Evolutionary conservation across 129 eudicot genomes (phyloP), one percentile per base, ranked within the genome.

Genomic region (Flaveria ramosissima): DNA sequence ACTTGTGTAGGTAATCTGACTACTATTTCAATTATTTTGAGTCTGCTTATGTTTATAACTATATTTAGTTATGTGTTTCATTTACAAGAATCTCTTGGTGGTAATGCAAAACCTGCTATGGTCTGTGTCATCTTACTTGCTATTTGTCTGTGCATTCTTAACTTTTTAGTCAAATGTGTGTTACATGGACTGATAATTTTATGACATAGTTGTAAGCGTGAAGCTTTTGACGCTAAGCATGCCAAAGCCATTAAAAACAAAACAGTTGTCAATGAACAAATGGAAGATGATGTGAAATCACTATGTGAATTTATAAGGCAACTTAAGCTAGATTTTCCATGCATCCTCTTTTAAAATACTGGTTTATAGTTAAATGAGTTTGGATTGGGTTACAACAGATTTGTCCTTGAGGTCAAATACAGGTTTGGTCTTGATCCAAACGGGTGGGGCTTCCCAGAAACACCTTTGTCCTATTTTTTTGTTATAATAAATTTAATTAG

Each of bases 21-120:
- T 46, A 8, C 41, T 41, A 6, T 73, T 52, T 7, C 39, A 26
- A 6, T 3, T 64, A n/a, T 59, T 21, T 48, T 26, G 14, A 53
- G 4, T 19, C 60, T 51, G 27, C 14, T 15, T 15, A 11, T 47
- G 48, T 13, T 5, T 71, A 46, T 32, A 15, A 19, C 13, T 43
- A 9, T 15, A 26, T 26, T 26, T 26, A 26, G 27, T 62, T 36
- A 47, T 71, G 41, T 81, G 80, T 71, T 27, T 53, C 30, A 19
- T 76, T 47, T 66, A 70, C 97, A 90, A 73, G 97, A 93, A 62
- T 93, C 98, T 78, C 96, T 93, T 50, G 98, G 96, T 24, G 98
- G 97, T 42, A 93, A 93, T 79, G 97, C 98, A 30, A 93, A 90
- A 78, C 73, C 89, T 68, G 97, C 96, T 52, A 89, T 93, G 97